phyloP scores from a whole-genome alignment of 169 alveolate genomes.

The Cryptosporidium parvum region DNA sequence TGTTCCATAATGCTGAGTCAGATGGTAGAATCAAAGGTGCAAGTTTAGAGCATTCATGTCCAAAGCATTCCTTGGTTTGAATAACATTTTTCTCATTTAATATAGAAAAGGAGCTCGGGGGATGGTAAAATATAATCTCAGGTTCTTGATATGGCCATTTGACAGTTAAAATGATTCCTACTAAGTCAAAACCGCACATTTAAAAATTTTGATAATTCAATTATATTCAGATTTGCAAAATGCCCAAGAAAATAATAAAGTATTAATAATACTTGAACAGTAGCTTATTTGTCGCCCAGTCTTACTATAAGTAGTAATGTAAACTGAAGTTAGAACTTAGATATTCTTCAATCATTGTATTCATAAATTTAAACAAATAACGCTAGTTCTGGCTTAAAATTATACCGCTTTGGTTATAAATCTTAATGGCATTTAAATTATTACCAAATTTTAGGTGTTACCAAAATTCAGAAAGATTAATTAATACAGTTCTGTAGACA shows the following conservation, averaged over 20 bases:
- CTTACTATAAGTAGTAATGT: background rate
- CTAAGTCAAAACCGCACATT: slow-evolving; percentile 12
- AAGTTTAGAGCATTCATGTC: slow-evolving; percentile 43
- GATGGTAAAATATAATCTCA: slow-evolving; percentile 41
- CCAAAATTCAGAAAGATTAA: background rate
- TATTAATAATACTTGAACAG: background rate
- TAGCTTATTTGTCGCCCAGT: background rate
- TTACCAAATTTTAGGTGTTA: background rate
- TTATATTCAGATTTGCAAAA: background rate
- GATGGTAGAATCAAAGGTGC: slow-evolving; percentile 71
- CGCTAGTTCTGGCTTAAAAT: no score
- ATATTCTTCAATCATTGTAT: background rate
- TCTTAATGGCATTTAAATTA: no score
- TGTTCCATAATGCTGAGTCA: slow-evolving; percentile 48
- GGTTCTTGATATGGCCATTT: slow-evolving; percentile 76
- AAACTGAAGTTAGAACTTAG: background rate
- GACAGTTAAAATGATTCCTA: slow-evolving; percentile 57
- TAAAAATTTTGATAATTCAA: background rate
- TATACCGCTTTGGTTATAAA: background rate
- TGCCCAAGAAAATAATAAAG: background rate
- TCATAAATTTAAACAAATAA: background rate
- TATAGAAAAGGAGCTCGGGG: background rate
- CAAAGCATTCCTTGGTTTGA: slow-evolving; percentile 42
- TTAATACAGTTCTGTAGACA: no score
- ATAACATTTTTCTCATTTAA: background rate